Percentiles rank a stretch among this genome's conserved stretches.
Evolutionary conservation across 352 stramenopile genomes (phyloP).

Genomic region (Globisporangium spiculum): DNA sequence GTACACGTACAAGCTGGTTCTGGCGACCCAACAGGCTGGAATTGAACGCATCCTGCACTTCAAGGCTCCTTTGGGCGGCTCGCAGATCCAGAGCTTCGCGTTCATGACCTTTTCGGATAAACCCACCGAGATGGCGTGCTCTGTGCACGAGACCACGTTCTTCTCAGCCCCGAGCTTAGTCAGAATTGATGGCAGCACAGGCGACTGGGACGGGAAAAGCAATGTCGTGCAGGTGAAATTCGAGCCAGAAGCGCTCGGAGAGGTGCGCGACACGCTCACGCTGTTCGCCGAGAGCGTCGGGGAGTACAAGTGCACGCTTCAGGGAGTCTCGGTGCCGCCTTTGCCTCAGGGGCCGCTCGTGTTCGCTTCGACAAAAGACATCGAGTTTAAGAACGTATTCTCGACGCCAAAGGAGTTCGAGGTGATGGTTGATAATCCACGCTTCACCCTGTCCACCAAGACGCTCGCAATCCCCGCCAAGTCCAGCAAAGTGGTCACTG

Average conservation of each 20-base stretch:
- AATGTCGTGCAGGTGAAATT: conserved; percentile 77
- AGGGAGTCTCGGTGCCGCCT: conserved; percentile 71
- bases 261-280: conserved; percentile 76
- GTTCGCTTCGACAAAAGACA: conserved; percentile 53
- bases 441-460: conserved; percentile 57
- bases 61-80: conserved; percentile 71
- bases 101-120: conserved; percentile 62
- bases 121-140: conserved; percentile 48
- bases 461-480: conserved; percentile 74
- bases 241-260: conserved; percentile 86
- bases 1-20: conserved; percentile 83
- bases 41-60: conserved; percentile 79
- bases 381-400: conserved; percentile 92
- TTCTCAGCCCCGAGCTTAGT: conserved; percentile 60
- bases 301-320: conserved; percentile 83
- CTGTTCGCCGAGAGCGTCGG: conserved; percentile 61
- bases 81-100: conserved; percentile 73
- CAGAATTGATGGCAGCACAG: conserved; percentile 43
- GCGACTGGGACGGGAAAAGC: conserved; percentile 72
- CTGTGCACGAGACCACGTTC: conserved; percentile 52
- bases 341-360: conserved; percentile 84
- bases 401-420: conserved; percentile 69
- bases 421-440: conserved; percentile 72
- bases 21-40: conserved; percentile 69
- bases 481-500: conserved; percentile 43